phyloP scores from a whole-genome alignment of 2,329 filamentous ascomycete species.

The Exophiala xenobiotica region DNA sequence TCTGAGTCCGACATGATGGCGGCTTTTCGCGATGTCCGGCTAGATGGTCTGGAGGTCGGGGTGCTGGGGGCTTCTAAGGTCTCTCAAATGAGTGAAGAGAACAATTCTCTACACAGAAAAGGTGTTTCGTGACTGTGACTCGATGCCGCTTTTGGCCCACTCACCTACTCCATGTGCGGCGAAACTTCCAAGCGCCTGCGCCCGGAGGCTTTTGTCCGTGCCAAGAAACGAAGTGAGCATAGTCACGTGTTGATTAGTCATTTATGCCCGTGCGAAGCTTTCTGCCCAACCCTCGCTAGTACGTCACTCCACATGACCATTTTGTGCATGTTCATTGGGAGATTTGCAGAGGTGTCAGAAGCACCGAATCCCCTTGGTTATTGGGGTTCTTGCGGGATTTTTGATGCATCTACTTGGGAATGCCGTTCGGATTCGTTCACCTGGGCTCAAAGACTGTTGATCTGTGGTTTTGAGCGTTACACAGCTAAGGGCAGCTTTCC shows the following conservation, averaged over 20 bases:
- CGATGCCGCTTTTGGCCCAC: not conserved
- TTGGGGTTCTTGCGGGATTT: not conserved
- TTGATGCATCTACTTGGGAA: not conserved
- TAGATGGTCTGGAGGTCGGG: not conserved
- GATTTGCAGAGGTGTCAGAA: not conserved
- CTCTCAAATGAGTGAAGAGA: not conserved
- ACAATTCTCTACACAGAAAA: no score
- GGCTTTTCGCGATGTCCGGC: not conserved
- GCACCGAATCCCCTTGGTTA: not conserved
- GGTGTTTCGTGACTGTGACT: not conserved
- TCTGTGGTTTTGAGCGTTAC: no score
- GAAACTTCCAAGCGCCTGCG: conserved; percentile 2
- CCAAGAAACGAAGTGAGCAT: not conserved
- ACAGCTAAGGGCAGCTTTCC: not conserved
- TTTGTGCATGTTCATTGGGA: not conserved
- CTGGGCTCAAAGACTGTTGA: no score
- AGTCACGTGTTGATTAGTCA: not conserved
- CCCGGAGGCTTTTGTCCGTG: conserved; percentile 2
- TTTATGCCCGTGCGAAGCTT: not conserved
- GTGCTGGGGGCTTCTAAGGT: not conserved
- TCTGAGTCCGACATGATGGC: conserved; percentile 31
- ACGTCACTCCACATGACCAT: conserved; percentile 1
- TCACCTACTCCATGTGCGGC: conserved; percentile 1
- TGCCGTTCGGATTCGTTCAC: no score
- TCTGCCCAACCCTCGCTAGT: not conserved